Evolutionary conservation across 1,284 basidiomycete genomes (phyloP), one percentile per base, ranked within the genome.

Genomic region (Austropuccinia psidii): DNA sequence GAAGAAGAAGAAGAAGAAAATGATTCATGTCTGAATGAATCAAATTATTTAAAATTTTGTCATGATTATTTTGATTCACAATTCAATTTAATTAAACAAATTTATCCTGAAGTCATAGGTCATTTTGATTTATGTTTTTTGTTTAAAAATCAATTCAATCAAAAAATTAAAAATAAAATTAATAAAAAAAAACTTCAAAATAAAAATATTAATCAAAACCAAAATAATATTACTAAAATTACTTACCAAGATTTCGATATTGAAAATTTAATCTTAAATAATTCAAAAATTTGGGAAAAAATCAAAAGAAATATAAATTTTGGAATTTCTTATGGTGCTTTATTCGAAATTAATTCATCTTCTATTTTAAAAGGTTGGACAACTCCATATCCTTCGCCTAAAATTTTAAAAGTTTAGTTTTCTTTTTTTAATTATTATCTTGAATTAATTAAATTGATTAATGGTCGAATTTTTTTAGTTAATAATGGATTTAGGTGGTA

Each of bases 301-400:
- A 82, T 93, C 35, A 83, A 86, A 78, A 83, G 93, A 75, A 98
- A 98, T 80, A 83, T 98, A 74, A 79, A 80, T 31, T 89, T 83
- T 74, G 93, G 88, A 0, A 84, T 89, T 9, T 82, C 79, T 21
- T 97, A 98, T 80, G 95, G 94, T 0, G 94, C 91, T 4, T 81
- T 97, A 73, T 97, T 98, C 79, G 95, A 99, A 81, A 83, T 91
- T 67, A 98, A 96, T 79, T 89, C 92, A 13, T 91, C 96, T 6
- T 91, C 93, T 4, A 88, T 98, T 77, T 83, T 93, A 76, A 98
- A 98, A 80, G 88, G 89, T 1, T 98, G 96, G 95, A 78, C 82
- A 24, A 86, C 87, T 7, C 86, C 89, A 3, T 98, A 96, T 81
- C 96, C 95, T 0, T 90, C 85, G 1, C 80, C 81, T 66, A 91